These are phyloP conservation scores for Aspergillus ochraceus DNA, from an alignment of 2,329 filamentous ascomycete genomes.

Conservation along the genomic window DNA sequence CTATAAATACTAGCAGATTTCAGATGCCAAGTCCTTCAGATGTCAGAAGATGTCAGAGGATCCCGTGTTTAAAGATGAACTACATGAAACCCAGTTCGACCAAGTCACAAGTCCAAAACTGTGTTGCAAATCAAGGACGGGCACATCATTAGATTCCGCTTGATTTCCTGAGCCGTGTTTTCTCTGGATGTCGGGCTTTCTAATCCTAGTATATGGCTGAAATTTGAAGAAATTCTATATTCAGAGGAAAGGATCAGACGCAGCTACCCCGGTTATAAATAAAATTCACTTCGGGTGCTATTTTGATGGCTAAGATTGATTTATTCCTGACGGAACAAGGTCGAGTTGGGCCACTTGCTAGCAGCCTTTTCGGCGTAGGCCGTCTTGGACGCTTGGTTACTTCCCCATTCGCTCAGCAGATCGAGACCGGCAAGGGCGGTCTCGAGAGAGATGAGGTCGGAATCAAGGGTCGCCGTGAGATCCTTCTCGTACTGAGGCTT, in stretches of 20 bases:
- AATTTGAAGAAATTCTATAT: background rate
- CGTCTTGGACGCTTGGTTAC: conserved; percentile 49
- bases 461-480: conserved; percentile 59
- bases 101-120: too few relatives aligned
- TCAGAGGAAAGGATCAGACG: background rate
- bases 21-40: background rate
- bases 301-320: background rate
- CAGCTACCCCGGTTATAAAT: background rate
- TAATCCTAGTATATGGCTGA: background rate
- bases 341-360: conserved; percentile 43
- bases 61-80: too few relatives aligned
- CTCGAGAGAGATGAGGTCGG: conserved; percentile 52
- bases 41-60: too few relatives aligned
- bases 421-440: conserved; percentile 59
- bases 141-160: background rate
- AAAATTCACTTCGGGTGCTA: background rate
- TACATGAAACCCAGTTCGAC: too few relatives aligned
- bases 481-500: conserved; percentile 61
- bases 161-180: background rate
- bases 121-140: background rate
- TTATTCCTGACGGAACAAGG: conserved; percentile 31
- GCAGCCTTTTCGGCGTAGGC: conserved; percentile 48
- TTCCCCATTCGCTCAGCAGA: conserved; percentile 53
- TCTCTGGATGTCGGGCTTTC: background rate
- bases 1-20: background rate